Evolutionary conservation across 257 asterid genomes (phyloP).

Genomic region (Petunia secreta): DNA sequence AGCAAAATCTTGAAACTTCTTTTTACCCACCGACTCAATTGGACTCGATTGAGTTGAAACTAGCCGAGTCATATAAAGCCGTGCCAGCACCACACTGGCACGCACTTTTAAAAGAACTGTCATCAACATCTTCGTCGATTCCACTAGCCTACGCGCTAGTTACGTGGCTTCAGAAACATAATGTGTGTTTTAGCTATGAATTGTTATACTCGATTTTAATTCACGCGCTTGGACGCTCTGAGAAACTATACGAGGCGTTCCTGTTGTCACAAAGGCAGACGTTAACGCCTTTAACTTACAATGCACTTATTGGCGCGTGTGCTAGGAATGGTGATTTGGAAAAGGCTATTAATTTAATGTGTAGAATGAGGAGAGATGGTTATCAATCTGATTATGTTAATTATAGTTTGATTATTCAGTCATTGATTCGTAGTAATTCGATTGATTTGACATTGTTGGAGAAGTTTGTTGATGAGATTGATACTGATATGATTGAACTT

Average conservation of each 20-base stretch:
- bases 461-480: conserved; percentile 69
- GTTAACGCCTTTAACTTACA: conserved; percentile 83
- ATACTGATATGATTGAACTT: conserved; percentile 72
- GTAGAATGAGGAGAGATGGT: conserved; percentile 83
- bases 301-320: conserved; percentile 94
- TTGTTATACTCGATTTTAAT: conserved; percentile 81
- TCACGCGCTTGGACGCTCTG: conserved; percentile 79
- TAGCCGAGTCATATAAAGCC: conserved; percentile 76
- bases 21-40: conserved; percentile 44
- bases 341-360: conserved; percentile 84
- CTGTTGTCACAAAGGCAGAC: conserved; percentile 76
- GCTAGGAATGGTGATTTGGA: conserved; percentile 90
- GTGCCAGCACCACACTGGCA: conserved; percentile 97
- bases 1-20: conserved; percentile 34
- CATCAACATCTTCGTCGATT: conserved; percentile 64
- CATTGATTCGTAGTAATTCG: conserved; percentile 56
- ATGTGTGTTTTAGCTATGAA: conserved; percentile 85
- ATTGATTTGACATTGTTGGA: conserved; percentile 64
- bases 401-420: conserved; percentile 84
- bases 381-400: conserved; percentile 85
- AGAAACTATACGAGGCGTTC: conserved; percentile 91
- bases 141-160: conserved; percentile 70
- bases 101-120: conserved; percentile 71
- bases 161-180: conserved; percentile 84
- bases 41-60: conserved; percentile 62